Conservation (phyloP, 2,329 filamentous ascomycete genomes). For the Emericellopsis cladophorae region DNA sequence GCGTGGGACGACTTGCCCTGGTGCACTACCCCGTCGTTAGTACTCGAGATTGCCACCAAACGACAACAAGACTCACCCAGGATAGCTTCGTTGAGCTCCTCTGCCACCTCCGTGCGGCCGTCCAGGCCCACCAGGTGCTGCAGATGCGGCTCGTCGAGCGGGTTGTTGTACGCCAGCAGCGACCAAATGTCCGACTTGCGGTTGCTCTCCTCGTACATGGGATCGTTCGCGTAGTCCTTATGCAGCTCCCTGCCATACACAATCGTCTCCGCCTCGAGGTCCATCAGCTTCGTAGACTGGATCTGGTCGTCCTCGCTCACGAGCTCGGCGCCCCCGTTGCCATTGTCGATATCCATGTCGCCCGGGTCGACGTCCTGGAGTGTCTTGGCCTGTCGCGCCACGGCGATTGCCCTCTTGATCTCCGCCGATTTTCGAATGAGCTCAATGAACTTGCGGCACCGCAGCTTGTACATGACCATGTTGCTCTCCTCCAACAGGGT, state of each 20-base stretch:
- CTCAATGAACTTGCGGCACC: constrained; percentile 88
- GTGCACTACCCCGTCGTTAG: background rate
- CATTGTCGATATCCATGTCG: background rate
- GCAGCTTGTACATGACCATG: constrained; percentile 75
- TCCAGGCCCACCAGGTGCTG: constrained; percentile 65
- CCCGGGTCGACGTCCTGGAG: constrained; percentile 11
- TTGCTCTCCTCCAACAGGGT: constrained; percentile 68
- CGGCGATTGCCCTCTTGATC: constrained; percentile 29
- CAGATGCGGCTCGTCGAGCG: constrained; percentile 60
- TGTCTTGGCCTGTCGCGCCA: background rate
- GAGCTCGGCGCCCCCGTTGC: background rate
- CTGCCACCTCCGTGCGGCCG: constrained; percentile 68
- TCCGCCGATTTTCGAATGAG: constrained; percentile 73
- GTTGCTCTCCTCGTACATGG: constrained; percentile 47
- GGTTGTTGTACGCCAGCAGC: constrained; percentile 75
- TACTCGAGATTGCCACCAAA: no score
- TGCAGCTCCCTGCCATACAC: constrained; percentile 69
- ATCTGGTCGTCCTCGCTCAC: background rate
- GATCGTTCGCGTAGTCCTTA: constrained; percentile 61
- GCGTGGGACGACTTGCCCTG: constrained; percentile 74
- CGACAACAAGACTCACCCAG: constrained; percentile 47
- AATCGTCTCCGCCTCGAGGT: constrained; percentile 57
- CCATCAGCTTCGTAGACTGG: constrained; percentile 14
- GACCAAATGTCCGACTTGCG: constrained; percentile 75
- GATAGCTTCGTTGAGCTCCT: constrained; percentile 90